Evolutionary conservation across 163 green algal species (phyloP), one percentile per base, ranked within the genome.

Genomic region (Scenedesmus sp.): DNA sequence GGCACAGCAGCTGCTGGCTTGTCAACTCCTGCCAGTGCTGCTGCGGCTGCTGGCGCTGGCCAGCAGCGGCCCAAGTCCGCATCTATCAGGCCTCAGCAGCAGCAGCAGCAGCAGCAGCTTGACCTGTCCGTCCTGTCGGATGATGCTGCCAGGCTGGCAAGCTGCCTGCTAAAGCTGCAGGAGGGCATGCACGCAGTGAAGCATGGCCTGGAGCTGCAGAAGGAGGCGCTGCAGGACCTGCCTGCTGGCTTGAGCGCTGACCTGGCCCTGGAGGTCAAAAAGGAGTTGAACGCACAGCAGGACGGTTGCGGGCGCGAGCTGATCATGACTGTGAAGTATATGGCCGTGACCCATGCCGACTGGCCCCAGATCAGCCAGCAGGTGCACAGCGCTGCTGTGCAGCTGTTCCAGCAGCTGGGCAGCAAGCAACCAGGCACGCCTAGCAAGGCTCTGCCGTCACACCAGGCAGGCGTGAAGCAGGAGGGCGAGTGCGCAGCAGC

Each of bases 31-130:
- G 42, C 53, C 2, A 35, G 10, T 37, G 33, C 40, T 51, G 83
- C 22, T 59, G 82, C 51, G 43, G 42, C 51, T 43, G 83, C 13
- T 43, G 51, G 7, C 80, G 53, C 35, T 49, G 73, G 35, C 18
- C 35, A 51, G 35, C 83, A 88, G 83, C 35, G 53, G 6, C 30
- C 49, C 35, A 42, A 20, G 22, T 80, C 73, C 49, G 73, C 35
- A 12, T 78, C 83, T 87, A n/a, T 15, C 7, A 33, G 46, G 46
- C 51, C 65, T 37, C 65, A 30, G 33, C 81, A 70, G 65, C 43
- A 68, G 65, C 85, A 76, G 85, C 68, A 37, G 33, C 42, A 83
- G 85, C 85, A 65, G 61, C 42, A 42, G 84, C 37, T 33, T 42
- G 42, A 80, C 16, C 84, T 89, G 16, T 68, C 37, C 9, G 44